Conservation (phyloP, 2,329 filamentous ascomycete species). For the Hirsutella thompsonii region DNA sequence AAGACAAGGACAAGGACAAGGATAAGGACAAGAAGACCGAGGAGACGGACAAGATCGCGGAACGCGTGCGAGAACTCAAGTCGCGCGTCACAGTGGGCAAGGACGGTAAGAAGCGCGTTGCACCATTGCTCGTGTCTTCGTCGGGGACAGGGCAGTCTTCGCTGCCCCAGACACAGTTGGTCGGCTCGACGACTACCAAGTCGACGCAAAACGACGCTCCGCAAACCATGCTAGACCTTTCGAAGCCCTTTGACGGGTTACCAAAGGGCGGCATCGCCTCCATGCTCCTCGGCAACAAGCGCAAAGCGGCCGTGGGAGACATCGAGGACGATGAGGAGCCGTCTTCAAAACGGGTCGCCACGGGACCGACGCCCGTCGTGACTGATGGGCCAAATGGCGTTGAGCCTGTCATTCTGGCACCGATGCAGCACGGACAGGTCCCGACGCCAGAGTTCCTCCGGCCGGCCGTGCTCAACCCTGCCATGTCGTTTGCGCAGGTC, state of each 20-base stretch:
- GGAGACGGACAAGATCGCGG: slow-evolving; percentile 37
- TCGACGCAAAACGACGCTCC: slow-evolving; percentile 56
- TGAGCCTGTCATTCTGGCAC: slow-evolving; percentile 56
- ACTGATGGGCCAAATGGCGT: slow-evolving; percentile 66
- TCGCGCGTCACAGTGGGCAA: slow-evolving; percentile 90
- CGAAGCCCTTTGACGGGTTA: slow-evolving; percentile 85
- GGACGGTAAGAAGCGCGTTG: slow-evolving; percentile 92
- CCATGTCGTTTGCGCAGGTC: slow-evolving; percentile 69
- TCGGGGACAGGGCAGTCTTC: slow-evolving; percentile 80
- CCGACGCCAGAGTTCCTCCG: slow-evolving; percentile 73
- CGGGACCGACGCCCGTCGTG: slow-evolving; percentile 62
- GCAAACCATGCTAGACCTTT: slow-evolving; percentile 75
- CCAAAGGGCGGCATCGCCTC: slow-evolving; percentile 79
- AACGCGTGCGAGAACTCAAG: slow-evolving; percentile 54
- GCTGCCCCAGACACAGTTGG: slow-evolving; percentile 74
- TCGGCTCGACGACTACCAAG: slow-evolving; percentile 59
- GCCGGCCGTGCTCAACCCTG: slow-evolving; percentile 75
- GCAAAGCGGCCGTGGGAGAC: slow-evolving; percentile 63
- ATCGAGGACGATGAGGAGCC: slow-evolving; percentile 62
- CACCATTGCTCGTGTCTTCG: slow-evolving; percentile 80
- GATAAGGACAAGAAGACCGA: slow-evolving; percentile 15
- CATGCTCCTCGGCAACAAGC: slow-evolving; percentile 85
- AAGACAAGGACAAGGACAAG: no score
- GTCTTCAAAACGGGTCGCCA: slow-evolving; percentile 36
- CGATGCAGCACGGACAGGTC: slow-evolving; percentile 45